These are phyloP conservation scores for Xylariaceae sp. DNA, from an alignment of 2,329 filamentous ascomycete genomes.

Conservation along the genomic window DNA sequence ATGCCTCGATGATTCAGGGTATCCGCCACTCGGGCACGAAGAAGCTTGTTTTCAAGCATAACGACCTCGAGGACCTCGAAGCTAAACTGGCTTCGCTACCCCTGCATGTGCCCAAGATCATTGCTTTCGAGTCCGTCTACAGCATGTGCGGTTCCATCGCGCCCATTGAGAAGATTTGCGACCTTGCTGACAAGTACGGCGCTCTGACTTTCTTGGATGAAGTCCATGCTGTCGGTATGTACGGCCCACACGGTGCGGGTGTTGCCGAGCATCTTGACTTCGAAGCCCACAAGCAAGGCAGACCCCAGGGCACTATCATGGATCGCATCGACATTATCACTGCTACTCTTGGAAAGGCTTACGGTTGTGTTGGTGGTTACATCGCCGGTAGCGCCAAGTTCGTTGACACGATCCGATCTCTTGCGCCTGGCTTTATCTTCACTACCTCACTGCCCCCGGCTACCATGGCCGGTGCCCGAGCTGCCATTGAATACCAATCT, in stretches of 20 bases:
- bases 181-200: slow-evolving; percentile 94
- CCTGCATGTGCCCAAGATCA: slow-evolving; percentile 85
- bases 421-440: slow-evolving; percentile 97
- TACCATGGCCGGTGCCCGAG: slow-evolving; percentile 89
- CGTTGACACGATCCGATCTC: slow-evolving; percentile 87
- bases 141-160: slow-evolving; percentile 99
- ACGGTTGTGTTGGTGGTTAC: slow-evolving; percentile 95
- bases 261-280: slow-evolving; percentile 97
- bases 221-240: slow-evolving; percentile 99
- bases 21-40: slow-evolving; percentile 95
- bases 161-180: slow-evolving; percentile 92
- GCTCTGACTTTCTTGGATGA: slow-evolving; percentile 97
- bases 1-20: slow-evolving; percentile 98
- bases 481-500: slow-evolving; percentile 93
- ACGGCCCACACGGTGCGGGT: slow-evolving; percentile 89
- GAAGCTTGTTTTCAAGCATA: slow-evolving; percentile 99
- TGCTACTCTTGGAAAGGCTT: slow-evolving; percentile 93
- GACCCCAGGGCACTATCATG: slow-evolving; percentile 78
- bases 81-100: slow-evolving; percentile 85
- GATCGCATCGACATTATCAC: slow-evolving; percentile 98
- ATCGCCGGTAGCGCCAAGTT: slow-evolving; percentile 85
- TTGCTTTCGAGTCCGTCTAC: slow-evolving; percentile 97
- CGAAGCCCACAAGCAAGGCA: slow-evolving; percentile 72
- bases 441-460: slow-evolving; percentile 94
- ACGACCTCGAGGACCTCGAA: slow-evolving; percentile 89